A percentile compares a stretch with the other conserved stretches of the same genome.
Evolutionary conservation across 352 stramenopile species (phyloP).

Genomic region (Phytophthora kernoviae): DNA sequence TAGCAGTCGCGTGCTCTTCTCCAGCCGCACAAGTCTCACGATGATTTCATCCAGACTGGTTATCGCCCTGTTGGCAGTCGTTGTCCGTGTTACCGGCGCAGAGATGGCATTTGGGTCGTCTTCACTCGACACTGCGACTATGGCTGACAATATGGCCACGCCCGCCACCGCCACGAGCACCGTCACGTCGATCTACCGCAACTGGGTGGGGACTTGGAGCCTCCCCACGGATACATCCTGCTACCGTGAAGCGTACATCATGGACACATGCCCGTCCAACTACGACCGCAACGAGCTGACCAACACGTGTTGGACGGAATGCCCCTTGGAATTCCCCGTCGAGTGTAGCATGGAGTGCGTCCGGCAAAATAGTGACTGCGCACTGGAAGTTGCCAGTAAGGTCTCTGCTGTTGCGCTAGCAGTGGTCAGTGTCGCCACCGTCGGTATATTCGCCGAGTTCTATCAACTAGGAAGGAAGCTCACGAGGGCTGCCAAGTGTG

Average conservation of each 20-base stretch:
- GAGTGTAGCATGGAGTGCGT: conserved; percentile 51
- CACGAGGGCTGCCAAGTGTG: conserved; percentile 34
- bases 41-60: conserved; percentile 16
- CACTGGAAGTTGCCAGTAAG: conserved; percentile 27
- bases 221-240: conserved; percentile 16
- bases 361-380: conserved; percentile 45
- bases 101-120: conserved; percentile 5
- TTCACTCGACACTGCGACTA: neutral
- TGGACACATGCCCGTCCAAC: conserved; percentile 19
- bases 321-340: conserved; percentile 47
- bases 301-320: conserved; percentile 40
- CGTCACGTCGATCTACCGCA: neutral
- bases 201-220: conserved; percentile 26
- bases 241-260: conserved; percentile 32
- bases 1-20: no score
- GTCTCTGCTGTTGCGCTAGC: no score
- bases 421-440: conserved; percentile 5
- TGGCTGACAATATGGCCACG: conserved; percentile 3
- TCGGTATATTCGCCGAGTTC: conserved; percentile 35
- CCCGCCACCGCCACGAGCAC: neutral
- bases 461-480: conserved; percentile 28
- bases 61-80: conserved; percentile 2
- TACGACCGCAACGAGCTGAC: conserved; percentile 30
- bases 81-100: conserved; percentile 3
- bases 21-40: no score